These are phyloP conservation scores for Osmanthus fragrans DNA, from an alignment of 257 asterid genomes.

Conservation along the genomic window DNA sequence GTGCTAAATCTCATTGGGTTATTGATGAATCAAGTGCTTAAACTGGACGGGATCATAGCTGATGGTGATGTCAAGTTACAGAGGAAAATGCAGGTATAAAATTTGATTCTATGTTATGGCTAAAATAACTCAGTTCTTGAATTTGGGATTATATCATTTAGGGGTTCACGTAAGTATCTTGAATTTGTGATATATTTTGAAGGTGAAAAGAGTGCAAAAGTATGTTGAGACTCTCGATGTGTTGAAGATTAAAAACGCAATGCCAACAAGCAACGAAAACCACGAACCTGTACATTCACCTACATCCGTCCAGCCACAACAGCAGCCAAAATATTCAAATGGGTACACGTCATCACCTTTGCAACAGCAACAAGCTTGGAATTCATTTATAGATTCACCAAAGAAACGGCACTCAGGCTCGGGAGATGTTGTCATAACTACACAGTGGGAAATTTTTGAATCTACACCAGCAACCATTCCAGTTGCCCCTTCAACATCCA, in stretches of 20 bases:
- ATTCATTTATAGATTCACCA: conserved; percentile 31
- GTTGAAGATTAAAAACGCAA: conserved; percentile 65
- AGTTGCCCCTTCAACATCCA: conserved; percentile 33
- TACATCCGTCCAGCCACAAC: neutral
- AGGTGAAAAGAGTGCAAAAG: conserved; percentile 48
- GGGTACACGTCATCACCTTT: conserved; percentile 28
- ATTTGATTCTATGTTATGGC: neutral
- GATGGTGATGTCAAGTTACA: conserved; percentile 51
- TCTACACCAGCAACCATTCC: conserved; percentile 41
- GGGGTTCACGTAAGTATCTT: neutral
- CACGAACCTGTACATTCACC: conserved; percentile 4
- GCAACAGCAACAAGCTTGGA: conserved; percentile 31
- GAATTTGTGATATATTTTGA: neutral
- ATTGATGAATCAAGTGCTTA: conserved; percentile 50
- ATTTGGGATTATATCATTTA: neutral
- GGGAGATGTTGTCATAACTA: conserved; percentile 73
- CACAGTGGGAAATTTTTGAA: conserved; percentile 94
- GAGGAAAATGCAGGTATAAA: conserved; percentile 44
- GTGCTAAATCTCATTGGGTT: conserved; percentile 37
- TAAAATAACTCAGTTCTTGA: neutral
- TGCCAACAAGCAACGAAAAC: conserved; percentile 23
- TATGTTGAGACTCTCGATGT: conserved; percentile 45
- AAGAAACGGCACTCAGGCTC: conserved; percentile 42
- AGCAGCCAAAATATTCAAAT: conserved; percentile 26
- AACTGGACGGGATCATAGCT: conserved; percentile 42